Conservation (phyloP, 1,284 basidiomycete genomes). For the Termitomyces sp. region DNA sequence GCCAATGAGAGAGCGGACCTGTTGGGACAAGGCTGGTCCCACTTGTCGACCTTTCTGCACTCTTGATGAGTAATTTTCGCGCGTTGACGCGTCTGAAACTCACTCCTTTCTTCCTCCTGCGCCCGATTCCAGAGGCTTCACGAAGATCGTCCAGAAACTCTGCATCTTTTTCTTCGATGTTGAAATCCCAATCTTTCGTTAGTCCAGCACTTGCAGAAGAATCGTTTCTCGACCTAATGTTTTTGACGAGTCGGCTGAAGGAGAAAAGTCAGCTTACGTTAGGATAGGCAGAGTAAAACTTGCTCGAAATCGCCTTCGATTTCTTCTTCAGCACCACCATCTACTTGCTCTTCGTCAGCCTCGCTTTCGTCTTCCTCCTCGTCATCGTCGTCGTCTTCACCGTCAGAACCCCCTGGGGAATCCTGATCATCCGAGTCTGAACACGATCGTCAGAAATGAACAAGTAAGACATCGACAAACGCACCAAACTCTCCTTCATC, state of each 20-base stretch:
- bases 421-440: slow-evolving; percentile 15
- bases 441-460: not conserved
- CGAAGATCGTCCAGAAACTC: slow-evolving; percentile 68
- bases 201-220: slow-evolving; percentile 42
- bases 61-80: not conserved
- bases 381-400: slow-evolving; percentile 15
- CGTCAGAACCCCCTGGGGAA: slow-evolving; percentile 6
- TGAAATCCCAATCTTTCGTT: slow-evolving; percentile 65
- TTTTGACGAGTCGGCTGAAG: slow-evolving; percentile 56
- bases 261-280: not conserved
- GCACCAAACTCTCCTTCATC: slow-evolving; percentile 19
- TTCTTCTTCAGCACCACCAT: slow-evolving; percentile 32
- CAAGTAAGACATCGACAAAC: not conserved
- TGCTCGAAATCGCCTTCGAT: slow-evolving; percentile 47
- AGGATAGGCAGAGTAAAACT: slow-evolving; percentile 14
- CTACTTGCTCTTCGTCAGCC: slow-evolving; percentile 13
- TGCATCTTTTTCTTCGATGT: slow-evolving; percentile 57
- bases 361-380: slow-evolving; percentile 20
- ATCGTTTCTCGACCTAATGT: slow-evolving; percentile 51
- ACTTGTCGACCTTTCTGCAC: slow-evolving; percentile 31
- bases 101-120: slow-evolving; percentile 42
- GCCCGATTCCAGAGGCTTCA: slow-evolving; percentile 67
- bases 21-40: slow-evolving; percentile 67
- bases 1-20: slow-evolving; percentile 79
- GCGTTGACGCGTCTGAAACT: not conserved